Evolutionary conservation across 139 green algal species (phyloP), one percentile per base, ranked within the genome.

Genomic region (Zygnema cylindricum): DNA sequence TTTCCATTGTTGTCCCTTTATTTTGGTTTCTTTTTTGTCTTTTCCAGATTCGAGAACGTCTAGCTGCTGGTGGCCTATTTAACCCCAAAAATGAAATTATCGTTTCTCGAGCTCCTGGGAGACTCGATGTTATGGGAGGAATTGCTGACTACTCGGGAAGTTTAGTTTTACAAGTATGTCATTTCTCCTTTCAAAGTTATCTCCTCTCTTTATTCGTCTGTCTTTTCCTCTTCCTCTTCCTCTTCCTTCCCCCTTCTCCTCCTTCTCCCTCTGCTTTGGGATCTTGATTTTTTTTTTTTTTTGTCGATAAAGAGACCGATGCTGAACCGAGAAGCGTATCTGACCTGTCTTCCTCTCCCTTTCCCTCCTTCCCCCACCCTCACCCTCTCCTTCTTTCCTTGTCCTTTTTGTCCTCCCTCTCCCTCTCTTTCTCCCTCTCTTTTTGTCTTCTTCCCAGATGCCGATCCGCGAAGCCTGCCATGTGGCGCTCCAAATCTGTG

Each of bases 91-190:
- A 90, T 11, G 83, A 92, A 3, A 81, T 96, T 49, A 54, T 91
- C 0, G 93, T 99, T 35, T 91, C 94, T 0, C 84, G 97, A 1
- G 97, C 97, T 0, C 97, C 97, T 0, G 97, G 97, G 0, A 88
- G 97, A 0, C 90, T 99, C 73, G 97, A 99, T 84, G 96, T 99
- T 33, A 98, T 99, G 95, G 97, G 97, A 3, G 97, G 97, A 86
- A 98, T 99, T 7, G 95, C 96, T 0, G 97, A 99, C 92, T 99
- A 99, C 94, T 95, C 85, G 54, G 97, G 97, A 42, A 92, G 89
- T 7, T 89, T 96, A 25, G 97, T 98, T 71, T 94, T 99, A 85
- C 95, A 92, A 82, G 82, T 87, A n/a, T 73, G 30, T 1, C 22
- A 49, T 21, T 42, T 16, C 3, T 3, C 57, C 38, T 63, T 38